Percentiles rank a stretch among this genome's conserved stretches.
Evolutionary conservation across 768 basidiomycete genomes (phyloP).

Genomic region (Pleurotus ostreatus): DNA sequence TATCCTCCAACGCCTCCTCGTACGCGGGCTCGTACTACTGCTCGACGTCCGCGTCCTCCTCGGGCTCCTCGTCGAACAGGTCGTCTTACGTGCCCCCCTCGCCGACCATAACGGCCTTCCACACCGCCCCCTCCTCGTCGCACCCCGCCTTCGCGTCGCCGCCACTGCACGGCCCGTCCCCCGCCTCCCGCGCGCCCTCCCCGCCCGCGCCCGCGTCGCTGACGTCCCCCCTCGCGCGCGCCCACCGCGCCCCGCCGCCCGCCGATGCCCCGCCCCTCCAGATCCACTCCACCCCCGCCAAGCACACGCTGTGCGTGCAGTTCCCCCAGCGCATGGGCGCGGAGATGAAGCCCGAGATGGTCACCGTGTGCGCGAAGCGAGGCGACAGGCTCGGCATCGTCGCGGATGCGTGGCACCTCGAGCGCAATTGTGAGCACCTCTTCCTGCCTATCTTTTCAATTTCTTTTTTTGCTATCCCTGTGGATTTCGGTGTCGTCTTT

Average conservation of each 20-base stretch:
- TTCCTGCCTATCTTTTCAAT: too few relatives aligned
- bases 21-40: too few relatives aligned
- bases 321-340: conserved; percentile 37
- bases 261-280: conserved; percentile 39
- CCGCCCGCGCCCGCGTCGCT: conserved; percentile 28
- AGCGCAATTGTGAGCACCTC: conserved; percentile 57
- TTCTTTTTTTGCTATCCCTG: too few relatives aligned
- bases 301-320: conserved; percentile 42
- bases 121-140: not conserved
- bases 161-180: conserved; percentile 21
- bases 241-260: conserved; percentile 22
- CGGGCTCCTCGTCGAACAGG: too few relatives aligned
- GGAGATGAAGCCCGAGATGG: conserved; percentile 50
- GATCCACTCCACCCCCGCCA: conserved; percentile 33
- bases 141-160: conserved; percentile 12
- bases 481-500: too few relatives aligned
- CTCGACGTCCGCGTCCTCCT: too few relatives aligned
- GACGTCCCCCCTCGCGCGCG: conserved; percentile 21
- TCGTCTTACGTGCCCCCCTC: not conserved
- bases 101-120: not conserved
- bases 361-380: conserved; percentile 57
- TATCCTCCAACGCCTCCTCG: not conserved
- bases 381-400: conserved; percentile 54
- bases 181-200: conserved; percentile 36
- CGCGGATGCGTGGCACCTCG: conserved; percentile 62